Conservation (phyloP, 345 rosid genomes). For the Eucalyptus rudis region DNA sequence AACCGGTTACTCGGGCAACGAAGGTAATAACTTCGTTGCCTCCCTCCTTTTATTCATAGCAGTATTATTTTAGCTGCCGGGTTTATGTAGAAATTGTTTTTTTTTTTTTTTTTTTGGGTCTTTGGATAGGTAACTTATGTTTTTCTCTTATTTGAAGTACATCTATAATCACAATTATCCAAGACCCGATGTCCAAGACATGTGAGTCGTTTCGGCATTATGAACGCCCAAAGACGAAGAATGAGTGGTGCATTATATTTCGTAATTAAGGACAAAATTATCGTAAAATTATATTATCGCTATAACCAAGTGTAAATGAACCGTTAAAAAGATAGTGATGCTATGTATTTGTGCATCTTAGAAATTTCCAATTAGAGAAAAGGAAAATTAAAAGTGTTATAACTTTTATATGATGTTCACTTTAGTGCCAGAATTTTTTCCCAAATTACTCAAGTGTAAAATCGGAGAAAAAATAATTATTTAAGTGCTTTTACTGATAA, state of each 20-base stretch:
- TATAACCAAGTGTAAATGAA: background rate
- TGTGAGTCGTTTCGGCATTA: background rate
- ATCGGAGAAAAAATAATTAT: fast-evolving
- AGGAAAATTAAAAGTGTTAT: background rate
- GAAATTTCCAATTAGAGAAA: background rate
- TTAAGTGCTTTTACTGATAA: fast-evolving
- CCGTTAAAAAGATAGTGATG: background rate
- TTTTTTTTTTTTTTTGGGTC: background rate
- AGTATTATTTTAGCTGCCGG: background rate
- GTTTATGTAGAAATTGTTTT: background rate
- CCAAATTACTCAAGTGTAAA: fast-evolving
- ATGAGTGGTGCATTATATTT: background rate
- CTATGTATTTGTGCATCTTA: background rate
- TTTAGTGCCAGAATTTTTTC: fast-evolving
- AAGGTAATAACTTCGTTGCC: background rate
- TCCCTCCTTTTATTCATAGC: background rate
- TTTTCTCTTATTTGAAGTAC: background rate
- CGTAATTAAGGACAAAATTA: background rate
- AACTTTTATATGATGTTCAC: background rate
- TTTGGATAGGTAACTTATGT: background rate
- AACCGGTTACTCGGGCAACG: background rate
- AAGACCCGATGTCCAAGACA: background rate
- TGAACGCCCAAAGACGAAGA: fast-evolving
- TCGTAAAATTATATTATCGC: background rate
- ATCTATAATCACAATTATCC: background rate